Evolutionary conservation across 805 yeast genomes (phyloP).

Genomic region (Candida ortonii): DNA sequence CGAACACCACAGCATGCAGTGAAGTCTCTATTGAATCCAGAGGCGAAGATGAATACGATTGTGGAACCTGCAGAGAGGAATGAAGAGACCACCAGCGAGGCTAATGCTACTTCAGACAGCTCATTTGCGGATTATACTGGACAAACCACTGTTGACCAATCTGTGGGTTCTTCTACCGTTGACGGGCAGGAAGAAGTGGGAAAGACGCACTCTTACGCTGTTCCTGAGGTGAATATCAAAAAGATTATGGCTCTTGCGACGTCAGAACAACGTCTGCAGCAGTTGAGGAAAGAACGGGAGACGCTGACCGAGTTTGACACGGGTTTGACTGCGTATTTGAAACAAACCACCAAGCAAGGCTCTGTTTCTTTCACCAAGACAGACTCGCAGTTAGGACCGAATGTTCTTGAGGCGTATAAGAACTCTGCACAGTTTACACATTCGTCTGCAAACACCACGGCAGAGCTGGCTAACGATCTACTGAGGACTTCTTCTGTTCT

Average conservation of each 20-base stretch:
- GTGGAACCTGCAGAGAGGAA: conserved; percentile 1
- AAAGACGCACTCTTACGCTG: too few species aligned
- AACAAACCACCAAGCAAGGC: conserved; percentile 16
- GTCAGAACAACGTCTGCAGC: conserved; percentile 37
- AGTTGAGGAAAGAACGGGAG: conserved; percentile 40
- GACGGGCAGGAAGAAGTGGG: too few species aligned
- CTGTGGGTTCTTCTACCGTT: too few species aligned
- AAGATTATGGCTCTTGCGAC: conserved; percentile 19
- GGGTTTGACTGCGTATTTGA: conserved; percentile 58
- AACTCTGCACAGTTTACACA: conserved; percentile 46
- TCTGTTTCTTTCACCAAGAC: conserved; percentile 13
- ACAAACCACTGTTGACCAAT: too few species aligned
- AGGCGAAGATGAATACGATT: conserved; percentile 2
- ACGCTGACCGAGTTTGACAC: conserved; percentile 47
- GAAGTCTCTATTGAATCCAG: too few species aligned
- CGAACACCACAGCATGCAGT: too few species aligned
- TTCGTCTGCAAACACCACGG: conserved; percentile 24
- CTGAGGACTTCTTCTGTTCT: conserved; percentile 31
- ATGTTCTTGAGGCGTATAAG: conserved; percentile 64
- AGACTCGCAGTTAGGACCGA: conserved; percentile 39
- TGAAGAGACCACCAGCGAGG: too few species aligned
- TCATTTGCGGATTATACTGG: too few species aligned
- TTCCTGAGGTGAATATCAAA: conserved; percentile 16
- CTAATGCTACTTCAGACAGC: too few species aligned
- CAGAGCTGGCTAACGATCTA: conserved; percentile 41